Evolutionary conservation across 1,139 yeast species (phyloP).

Genomic region (Kodamaea plutei): DNA sequence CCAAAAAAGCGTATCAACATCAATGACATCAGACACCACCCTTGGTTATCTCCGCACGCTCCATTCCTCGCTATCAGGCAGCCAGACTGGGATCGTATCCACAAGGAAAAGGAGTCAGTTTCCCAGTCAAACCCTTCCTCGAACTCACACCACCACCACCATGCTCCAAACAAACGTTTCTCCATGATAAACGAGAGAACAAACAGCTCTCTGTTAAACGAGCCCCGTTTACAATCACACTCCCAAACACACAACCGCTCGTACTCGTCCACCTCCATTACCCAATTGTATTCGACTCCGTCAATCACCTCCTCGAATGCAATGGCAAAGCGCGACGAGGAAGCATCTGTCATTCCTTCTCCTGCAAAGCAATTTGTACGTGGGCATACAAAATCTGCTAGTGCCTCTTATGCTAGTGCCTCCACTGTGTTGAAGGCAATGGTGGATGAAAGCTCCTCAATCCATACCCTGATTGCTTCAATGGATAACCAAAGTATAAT

Average conservation of each 20-base stretch:
- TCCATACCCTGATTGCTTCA: constrained; percentile 15
- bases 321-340: constrained; percentile 18
- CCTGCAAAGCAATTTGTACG: constrained; percentile 22
- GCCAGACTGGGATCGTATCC: constrained; percentile 78
- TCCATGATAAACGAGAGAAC: constrained; percentile 46
- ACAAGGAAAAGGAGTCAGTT: constrained; percentile 25
- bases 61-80: constrained; percentile 81
- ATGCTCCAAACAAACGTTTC: constrained; percentile 32
- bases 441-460: constrained; percentile 39
- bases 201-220: constrained; percentile 29
- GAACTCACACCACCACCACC: constrained; percentile 3
- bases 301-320: constrained; percentile 53
- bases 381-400: constrained; percentile 36
- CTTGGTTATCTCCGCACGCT: constrained; percentile 82
- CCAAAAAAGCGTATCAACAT: constrained; percentile 76
- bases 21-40: constrained; percentile 70
- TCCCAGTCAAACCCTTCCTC: constrained; percentile 7
- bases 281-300: constrained; percentile 45
- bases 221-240: constrained; percentile 5
- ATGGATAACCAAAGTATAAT: constrained; percentile 12
- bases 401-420: constrained; percentile 47
- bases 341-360: constrained; percentile 12
- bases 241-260: constrained; percentile 32
- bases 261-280: constrained; percentile 40
- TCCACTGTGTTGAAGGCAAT: constrained; percentile 66